Base-by-base conservation (phyloP, 1,139 yeast genomes). In the Meyerozyma guilliermondii region DNA sequence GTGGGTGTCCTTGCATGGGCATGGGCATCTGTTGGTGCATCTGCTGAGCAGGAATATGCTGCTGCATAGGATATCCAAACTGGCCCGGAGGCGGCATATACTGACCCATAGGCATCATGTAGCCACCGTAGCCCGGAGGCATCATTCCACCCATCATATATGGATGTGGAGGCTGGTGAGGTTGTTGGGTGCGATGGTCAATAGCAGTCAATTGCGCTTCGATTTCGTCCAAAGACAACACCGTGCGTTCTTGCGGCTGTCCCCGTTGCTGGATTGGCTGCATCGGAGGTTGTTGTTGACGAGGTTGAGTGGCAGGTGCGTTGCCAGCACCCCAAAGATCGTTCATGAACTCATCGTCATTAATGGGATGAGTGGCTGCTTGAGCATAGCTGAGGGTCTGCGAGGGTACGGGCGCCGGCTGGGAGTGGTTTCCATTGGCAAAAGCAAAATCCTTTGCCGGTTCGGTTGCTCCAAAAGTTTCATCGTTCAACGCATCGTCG, bases 401-500 rank as follows among this genome's bases (percentile, higher is more conserved):
- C 56, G 50, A 39, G 53, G 56, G 50, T 50, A 46, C 46, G 17
- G 51, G 53, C 35, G 41, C 48, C 20, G 46, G 43, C 3, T 47
- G 62, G 20, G 62, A 63, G 10, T 61, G 59, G 10, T 71, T 63
- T 9, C 74, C 59, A 41, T 55, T 55, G 10, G 87, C 87, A 61
- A 89, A 88, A 60, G 82, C 81, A 59, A 87, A 88, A 56, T 87
- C 92, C 46, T 80, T 78, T 40, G 88, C 84, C 39, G 83, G 63
- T 7, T 71, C 74, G 7, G 74, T 67, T 43, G 65, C 71, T 38
- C 97, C 97, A 66, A 91, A 91, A 1, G 98, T 91, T 57, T 87
- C 95, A 48, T 82, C 86, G 59, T 91, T 91, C 55, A 87, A 71
- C 42, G 83, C 89, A 59, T 89, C 97, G 46, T 83, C 89, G 29